Base-by-base conservation (phyloP, 106 monocot species). In the Acorus calamus region DNA sequence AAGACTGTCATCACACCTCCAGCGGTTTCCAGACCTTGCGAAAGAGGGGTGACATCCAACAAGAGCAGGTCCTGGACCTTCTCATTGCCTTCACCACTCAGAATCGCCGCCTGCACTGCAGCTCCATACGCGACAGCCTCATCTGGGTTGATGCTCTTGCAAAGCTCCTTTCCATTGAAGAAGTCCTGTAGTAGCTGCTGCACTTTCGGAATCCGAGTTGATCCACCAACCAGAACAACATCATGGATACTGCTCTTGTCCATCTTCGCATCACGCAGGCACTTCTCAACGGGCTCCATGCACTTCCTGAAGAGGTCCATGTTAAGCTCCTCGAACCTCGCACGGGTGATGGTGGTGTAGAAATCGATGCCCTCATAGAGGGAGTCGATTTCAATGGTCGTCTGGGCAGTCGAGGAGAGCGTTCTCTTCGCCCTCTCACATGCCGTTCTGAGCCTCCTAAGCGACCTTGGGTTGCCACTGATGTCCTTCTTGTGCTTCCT, bases 401-500 rank as follows among this genome's bases (percentile, higher is more conserved):
- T 86, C 73, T 86, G 86, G 2, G 86, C 78, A n/a, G 86, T 86
- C 43, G 83, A 87, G 5, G 87, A 87, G n/a, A 87, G 77, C 2
- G 83, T 83, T 63, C 83, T 73, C 83, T 87, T 87, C 2, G 87
- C 87, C 50, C 80, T 64, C 74, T 87, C 87, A 56, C 87, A 83
- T 2, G 85, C 77, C 1, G 81, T 85, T 52, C 85, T 52, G 50
- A 85, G 70, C 53, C 76, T 58, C 55, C 83, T 51, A n/a, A 89
- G 60, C 11, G 83, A 69, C 57, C 83, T 79, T 4, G 89, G 82
- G 53, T 77, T 89, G 10, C 89, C 89, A 44, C 60, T 85, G 66
- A 89, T 85, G 70, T 89, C 89, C 62, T 90, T 90, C 80, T 85
- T 89, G 82, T 83, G 70, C 77, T 89, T 89, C 59, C 89, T 66